Evolutionary conservation across 441 rosid species (phyloP).

Genomic region (Bruguiera hainesii): DNA sequence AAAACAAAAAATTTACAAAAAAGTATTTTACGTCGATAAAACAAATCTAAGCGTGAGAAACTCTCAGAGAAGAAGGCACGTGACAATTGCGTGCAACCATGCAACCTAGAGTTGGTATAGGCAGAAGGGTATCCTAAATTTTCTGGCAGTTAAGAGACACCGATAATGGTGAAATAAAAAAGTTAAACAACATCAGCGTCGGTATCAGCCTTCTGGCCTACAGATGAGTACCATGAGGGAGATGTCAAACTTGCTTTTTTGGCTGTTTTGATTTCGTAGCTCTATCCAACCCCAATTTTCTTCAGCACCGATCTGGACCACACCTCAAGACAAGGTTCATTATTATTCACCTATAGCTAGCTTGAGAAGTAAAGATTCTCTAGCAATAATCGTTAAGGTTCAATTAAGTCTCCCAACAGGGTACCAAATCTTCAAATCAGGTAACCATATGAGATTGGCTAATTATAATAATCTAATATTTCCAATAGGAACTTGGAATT

Average conservation of each 20-base stretch:
- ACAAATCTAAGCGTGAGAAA: not conserved
- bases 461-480: not conserved
- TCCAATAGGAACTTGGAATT: no score
- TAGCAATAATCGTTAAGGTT: constrained; percentile 18
- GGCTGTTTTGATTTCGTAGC: constrained; percentile 2
- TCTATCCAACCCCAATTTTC: constrained; percentile 4
- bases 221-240: not conserved
- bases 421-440: not conserved
- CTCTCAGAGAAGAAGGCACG: constrained; percentile 13
- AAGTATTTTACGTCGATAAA: no score
- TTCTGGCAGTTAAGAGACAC: not conserved
- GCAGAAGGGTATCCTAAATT: constrained; percentile 14
- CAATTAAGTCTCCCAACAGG: constrained; percentile 10
- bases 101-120: constrained; percentile 2
- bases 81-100: constrained; percentile 23
- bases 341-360: constrained; percentile 27
- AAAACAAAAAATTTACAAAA: no score
- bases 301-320: constrained; percentile 23
- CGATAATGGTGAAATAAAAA: not conserved
- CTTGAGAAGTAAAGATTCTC: constrained; percentile 20
- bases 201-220: constrained; percentile 21
- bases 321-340: constrained; percentile 36
- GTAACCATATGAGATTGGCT: not conserved
- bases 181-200: constrained; percentile 14
- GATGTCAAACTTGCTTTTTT: constrained; percentile 11